Conservation (phyloP, 192 early-diverging fungal genomes). For the Endogone sp. region DNA sequence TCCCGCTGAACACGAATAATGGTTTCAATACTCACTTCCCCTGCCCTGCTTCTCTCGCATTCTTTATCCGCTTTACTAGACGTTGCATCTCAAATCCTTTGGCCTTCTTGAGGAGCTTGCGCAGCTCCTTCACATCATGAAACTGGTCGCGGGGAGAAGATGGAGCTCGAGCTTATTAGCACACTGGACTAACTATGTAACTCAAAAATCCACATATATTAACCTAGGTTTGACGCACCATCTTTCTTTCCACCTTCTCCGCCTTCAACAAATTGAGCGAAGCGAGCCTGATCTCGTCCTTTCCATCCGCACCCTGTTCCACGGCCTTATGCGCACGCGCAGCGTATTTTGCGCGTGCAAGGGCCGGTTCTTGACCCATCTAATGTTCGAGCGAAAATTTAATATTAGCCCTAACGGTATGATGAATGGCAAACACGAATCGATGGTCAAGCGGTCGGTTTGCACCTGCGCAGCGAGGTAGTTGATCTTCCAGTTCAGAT, state of each 20-base stretch:
- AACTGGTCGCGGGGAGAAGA: conserved; percentile 5
- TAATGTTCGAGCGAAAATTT: too few relatives aligned
- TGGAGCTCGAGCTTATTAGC: too few relatives aligned
- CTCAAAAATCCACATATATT: not conserved
- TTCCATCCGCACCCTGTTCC: not conserved
- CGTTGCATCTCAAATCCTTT: conserved; percentile 21
- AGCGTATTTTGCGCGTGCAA: not conserved
- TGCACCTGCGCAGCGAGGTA: conserved; percentile 31
- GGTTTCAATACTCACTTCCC: not conserved
- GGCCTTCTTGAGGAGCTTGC: conserved; percentile 22
- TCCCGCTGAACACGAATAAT: not conserved
- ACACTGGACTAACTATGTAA: too few relatives aligned
- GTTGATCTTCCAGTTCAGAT: conserved; percentile 37
- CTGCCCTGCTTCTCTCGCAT: conserved; percentile 1
- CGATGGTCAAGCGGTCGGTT: not conserved
- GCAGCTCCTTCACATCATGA: conserved; percentile 20
- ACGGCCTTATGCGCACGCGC: not conserved
- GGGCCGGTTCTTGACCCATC: not conserved
- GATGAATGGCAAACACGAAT: not conserved
- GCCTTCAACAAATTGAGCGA: conserved; percentile 8
- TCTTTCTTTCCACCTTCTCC: conserved; percentile 22
- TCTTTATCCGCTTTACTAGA: conserved; percentile 21
- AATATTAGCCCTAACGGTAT: not conserved
- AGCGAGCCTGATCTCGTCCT: not conserved
- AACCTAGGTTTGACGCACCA: conserved; percentile 17